Evolutionary conservation across 768 basidiomycete species (phyloP).

Genomic region (Dendrothele bispora): DNA sequence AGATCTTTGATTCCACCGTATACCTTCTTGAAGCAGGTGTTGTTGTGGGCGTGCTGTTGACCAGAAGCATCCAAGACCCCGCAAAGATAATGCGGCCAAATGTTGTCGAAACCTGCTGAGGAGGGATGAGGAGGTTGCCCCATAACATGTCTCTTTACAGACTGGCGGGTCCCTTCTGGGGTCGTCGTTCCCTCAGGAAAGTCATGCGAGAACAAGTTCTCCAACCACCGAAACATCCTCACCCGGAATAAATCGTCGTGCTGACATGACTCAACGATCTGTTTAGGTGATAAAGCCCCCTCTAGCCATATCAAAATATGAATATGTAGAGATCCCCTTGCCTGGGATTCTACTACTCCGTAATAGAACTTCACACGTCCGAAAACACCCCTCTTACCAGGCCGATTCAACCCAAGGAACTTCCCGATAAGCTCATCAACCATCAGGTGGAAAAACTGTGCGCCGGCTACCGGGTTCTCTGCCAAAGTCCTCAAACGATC

Average conservation of each 20-base stretch:
- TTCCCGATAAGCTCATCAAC: slow-evolving; percentile 20
- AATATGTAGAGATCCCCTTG: slow-evolving; percentile 29
- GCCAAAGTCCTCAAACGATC: slow-evolving; percentile 16
- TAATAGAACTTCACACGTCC: slow-evolving; percentile 23
- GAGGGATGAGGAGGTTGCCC: too few relatives aligned
- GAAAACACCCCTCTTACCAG: slow-evolving; percentile 22
- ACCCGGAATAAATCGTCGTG: too few relatives aligned
- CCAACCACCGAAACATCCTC: too few relatives aligned
- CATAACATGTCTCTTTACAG: too few relatives aligned
- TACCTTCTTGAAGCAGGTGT: slow-evolving; percentile 12
- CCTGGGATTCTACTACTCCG: slow-evolving; percentile 29
- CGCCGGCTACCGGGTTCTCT: slow-evolving; percentile 29
- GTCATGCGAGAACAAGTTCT: too few relatives aligned
- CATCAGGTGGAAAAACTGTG: slow-evolving; percentile 33
- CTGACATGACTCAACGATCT: too few relatives aligned
- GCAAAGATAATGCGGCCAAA: neutral
- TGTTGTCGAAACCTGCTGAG: too few relatives aligned
- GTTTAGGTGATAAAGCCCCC: too few relatives aligned
- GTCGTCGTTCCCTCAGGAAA: too few relatives aligned
- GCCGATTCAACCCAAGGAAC: slow-evolving; percentile 20
- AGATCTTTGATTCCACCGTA: neutral
- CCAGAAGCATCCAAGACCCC: neutral
- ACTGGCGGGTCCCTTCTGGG: too few relatives aligned
- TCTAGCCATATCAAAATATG: too few relatives aligned
- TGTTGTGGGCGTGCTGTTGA: slow-evolving; percentile 4